These are phyloP conservation scores for Tylopilus rubrobrunneus DNA, from an alignment of 768 basidiomycete genomes.

Conservation along the genomic window DNA sequence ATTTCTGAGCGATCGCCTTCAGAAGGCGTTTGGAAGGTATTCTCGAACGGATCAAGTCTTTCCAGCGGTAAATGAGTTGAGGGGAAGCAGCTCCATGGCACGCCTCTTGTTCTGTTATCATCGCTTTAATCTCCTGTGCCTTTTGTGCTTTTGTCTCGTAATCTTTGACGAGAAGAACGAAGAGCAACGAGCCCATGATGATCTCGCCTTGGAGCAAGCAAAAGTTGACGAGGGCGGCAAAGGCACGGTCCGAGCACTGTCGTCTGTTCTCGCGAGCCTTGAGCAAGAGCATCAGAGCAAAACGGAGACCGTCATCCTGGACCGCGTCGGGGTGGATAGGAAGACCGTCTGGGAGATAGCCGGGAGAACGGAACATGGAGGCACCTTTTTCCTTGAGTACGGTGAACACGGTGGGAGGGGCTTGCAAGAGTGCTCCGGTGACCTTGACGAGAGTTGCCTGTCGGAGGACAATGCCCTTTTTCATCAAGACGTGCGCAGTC, in stretches of 20 bases:
- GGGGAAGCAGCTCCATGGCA: conserved; percentile 11
- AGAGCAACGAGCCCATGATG: conserved; percentile 67
- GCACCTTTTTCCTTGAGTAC: conserved; percentile 16
- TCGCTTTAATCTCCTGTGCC: conserved; percentile 25
- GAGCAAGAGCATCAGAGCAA: conserved; percentile 51
- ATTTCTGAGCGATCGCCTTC: conserved; percentile 28
- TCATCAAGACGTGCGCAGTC: conserved; percentile 51
- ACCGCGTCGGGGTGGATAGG: conserved; percentile 35
- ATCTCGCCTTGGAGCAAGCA: conserved; percentile 78
- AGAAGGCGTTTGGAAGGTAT: conserved; percentile 31
- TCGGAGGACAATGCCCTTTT: conserved; percentile 47
- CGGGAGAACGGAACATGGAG: conserved; percentile 16
- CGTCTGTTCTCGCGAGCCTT: conserved; percentile 53
- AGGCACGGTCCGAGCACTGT: conserved; percentile 56
- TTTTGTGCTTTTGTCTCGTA: conserved; percentile 43
- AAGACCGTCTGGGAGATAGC: conserved; percentile 17
- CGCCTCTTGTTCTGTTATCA: conserved; percentile 16
- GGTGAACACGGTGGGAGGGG: conserved; percentile 22
- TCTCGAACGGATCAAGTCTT: conserved; percentile 7
- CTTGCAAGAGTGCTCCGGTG: conserved; percentile 13
- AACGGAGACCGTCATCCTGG: conserved; percentile 38
- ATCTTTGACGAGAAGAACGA: conserved; percentile 61
- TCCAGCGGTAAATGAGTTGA: conserved; percentile 19
- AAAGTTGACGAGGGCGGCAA: conserved; percentile 53
- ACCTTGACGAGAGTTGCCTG: conserved; percentile 47